Evolutionary conservation across 768 basidiomycete species (phyloP).

Genomic region (Termitomyces sp.): DNA sequence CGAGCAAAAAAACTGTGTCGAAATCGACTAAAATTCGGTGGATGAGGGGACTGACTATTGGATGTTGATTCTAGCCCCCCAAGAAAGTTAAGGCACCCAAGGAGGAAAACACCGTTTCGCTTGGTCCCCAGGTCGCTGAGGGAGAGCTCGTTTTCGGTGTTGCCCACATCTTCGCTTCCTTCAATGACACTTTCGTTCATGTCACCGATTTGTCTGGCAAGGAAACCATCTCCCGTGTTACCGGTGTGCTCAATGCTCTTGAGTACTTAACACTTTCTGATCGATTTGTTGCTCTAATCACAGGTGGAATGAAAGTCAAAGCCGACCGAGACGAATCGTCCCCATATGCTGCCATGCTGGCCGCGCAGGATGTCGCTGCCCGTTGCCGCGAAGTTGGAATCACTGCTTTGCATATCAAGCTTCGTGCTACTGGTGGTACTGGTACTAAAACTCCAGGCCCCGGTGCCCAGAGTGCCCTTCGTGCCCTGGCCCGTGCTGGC

Average conservation of each 20-base stretch:
- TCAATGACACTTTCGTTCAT: constrained; percentile 99
- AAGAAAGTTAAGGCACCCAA: constrained; percentile 75
- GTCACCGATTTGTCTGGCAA: constrained; percentile 98
- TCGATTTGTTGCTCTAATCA: not conserved
- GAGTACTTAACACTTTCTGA: not conserved
- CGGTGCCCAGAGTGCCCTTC: constrained; percentile 96
- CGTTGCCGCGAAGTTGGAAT: constrained; percentile 99
- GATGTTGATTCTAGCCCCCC: constrained; percentile 52
- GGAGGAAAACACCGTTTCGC: constrained; percentile 81
- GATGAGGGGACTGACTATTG: constrained; percentile 31
- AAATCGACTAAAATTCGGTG: constrained; percentile 24
- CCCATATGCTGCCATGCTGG: constrained; percentile 95
- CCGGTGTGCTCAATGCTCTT: constrained; percentile 48
- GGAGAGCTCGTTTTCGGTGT: constrained; percentile 98
- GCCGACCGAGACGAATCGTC: constrained; percentile 99
- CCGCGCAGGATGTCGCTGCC: constrained; percentile 92
- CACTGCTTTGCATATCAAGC: constrained; percentile 98
- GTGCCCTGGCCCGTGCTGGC: constrained; percentile 95
- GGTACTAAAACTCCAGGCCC: constrained; percentile 99
- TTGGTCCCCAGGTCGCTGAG: constrained; percentile 94
- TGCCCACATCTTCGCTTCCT: constrained; percentile 98
- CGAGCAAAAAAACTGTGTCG: not conserved
- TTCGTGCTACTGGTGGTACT: constrained; percentile 96
- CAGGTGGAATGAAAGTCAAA: constrained; percentile 99
- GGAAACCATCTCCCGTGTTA: constrained; percentile 98